Evolutionary conservation across 495 filamentous ascomycete genomes (phyloP).

Genomic region (Penicillium ochrochloron): DNA sequence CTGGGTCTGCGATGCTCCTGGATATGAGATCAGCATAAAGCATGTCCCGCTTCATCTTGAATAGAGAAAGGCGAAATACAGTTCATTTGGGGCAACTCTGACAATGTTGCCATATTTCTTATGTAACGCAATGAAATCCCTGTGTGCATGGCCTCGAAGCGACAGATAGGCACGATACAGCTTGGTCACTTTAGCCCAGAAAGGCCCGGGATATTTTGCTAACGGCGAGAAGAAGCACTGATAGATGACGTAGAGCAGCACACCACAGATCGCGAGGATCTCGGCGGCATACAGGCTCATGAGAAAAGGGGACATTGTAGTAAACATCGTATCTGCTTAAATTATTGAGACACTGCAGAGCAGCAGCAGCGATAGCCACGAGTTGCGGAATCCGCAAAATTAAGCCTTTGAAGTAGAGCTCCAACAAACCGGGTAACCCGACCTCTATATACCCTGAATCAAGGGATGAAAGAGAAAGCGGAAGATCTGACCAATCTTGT

Average conservation of each 20-base stretch:
- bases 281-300: background rate
- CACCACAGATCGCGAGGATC: background rate
- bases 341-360: background rate
- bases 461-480: background rate
- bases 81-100: slow-evolving; percentile 6
- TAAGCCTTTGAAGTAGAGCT: background rate
- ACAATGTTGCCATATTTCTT: background rate
- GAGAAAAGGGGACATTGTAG: background rate
- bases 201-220: background rate
- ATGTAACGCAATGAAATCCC: slow-evolving; percentile 1
- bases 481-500: background rate
- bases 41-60: background rate
- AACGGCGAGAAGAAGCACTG: slow-evolving; percentile 7
- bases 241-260: slow-evolving; percentile 1
- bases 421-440: background rate
- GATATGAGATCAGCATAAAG: background rate
- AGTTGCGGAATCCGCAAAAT: background rate
- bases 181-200: slow-evolving; percentile 6
- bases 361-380: background rate
- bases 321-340: background rate
- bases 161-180: slow-evolving; percentile 1
- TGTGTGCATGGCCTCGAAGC: background rate
- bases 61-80: background rate
- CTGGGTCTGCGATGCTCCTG: background rate
- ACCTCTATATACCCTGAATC: background rate